Percentiles rank a stretch among this genome's conserved stretches.
These are phyloP conservation scores for Hypoxylon sp. DNA, from an alignment of 2,329 filamentous ascomycete genomes.

Conservation along the genomic window DNA sequence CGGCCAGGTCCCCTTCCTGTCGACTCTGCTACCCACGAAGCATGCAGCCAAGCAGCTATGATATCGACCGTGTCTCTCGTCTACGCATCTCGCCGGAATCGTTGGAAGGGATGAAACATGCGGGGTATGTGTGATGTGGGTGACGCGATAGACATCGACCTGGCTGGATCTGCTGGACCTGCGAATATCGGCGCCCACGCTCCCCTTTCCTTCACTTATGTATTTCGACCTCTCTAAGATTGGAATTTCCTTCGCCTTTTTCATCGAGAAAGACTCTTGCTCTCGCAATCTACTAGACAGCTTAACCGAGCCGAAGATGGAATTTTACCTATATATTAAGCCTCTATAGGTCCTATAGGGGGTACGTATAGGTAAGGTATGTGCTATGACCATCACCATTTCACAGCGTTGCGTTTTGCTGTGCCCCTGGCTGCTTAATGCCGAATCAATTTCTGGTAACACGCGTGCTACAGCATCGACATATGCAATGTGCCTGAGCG, in stretches of 20 bases:
- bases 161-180: no score
- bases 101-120: slow-evolving; percentile 29
- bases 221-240: background rate
- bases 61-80: slow-evolving; percentile 3
- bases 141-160: slow-evolving; percentile 5
- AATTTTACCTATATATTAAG: background rate
- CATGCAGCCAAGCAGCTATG: no score
- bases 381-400: slow-evolving; percentile 10
- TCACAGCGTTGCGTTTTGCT: background rate
- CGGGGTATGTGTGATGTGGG: slow-evolving; percentile 28
- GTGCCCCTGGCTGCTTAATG: background rate
- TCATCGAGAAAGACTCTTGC: no score
- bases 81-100: background rate
- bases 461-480: no score
- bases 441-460: background rate
- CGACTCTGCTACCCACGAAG: background rate
- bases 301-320: slow-evolving; percentile 23
- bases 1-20: no score
- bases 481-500: no score
- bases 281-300: slow-evolving; percentile 20
- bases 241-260: no score
- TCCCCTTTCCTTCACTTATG: background rate
- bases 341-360: background rate
- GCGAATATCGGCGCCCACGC: slow-evolving; percentile 11
- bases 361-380: no score